Conservation (phyloP, 1,139 yeast species). For the Sugiyamaella japonica region DNA sequence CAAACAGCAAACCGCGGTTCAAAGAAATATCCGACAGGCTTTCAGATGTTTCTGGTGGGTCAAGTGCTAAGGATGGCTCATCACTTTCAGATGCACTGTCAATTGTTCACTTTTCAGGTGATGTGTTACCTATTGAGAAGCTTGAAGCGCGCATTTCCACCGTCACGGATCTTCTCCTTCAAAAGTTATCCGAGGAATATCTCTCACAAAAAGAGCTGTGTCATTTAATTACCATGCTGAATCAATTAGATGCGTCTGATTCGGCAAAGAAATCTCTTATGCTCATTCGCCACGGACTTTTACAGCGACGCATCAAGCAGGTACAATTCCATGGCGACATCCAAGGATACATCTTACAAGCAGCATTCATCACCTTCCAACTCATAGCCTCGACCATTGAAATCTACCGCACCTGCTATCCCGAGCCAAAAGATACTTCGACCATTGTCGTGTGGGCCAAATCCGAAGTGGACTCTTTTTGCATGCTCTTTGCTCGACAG, state of each 20-base stretch:
- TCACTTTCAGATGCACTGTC: too few species aligned
- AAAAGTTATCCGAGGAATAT: conserved; percentile 41
- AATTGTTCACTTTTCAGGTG: conserved; percentile 10
- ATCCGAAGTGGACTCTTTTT: conserved; percentile 62
- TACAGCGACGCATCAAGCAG: conserved; percentile 48
- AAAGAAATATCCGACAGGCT: conserved; percentile 8
- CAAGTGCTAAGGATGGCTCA: neutral
- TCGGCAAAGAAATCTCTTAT: conserved; percentile 52
- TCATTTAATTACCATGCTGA: conserved; percentile 43
- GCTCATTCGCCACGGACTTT: conserved; percentile 48
- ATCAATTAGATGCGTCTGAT: conserved; percentile 46
- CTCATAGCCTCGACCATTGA: conserved; percentile 51
- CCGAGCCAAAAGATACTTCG: conserved; percentile 41
- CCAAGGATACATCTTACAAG: conserved; percentile 55
- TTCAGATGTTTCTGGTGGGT: neutral
- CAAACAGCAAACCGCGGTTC: conserved; percentile 1
- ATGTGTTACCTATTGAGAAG: conserved; percentile 28
- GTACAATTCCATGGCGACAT: conserved; percentile 58
- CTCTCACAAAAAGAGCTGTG: conserved; percentile 36
- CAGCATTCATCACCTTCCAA: conserved; percentile 61
- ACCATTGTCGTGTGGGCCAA: conserved; percentile 68
- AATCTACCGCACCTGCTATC: conserved; percentile 49
- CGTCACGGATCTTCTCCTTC: conserved; percentile 34
- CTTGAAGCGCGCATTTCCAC: conserved; percentile 36
- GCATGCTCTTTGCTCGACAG: conserved; percentile 62